These are phyloP conservation scores for Erodium moschatum DNA, from an alignment of 441 rosid genomes.

Conservation along the genomic window DNA sequence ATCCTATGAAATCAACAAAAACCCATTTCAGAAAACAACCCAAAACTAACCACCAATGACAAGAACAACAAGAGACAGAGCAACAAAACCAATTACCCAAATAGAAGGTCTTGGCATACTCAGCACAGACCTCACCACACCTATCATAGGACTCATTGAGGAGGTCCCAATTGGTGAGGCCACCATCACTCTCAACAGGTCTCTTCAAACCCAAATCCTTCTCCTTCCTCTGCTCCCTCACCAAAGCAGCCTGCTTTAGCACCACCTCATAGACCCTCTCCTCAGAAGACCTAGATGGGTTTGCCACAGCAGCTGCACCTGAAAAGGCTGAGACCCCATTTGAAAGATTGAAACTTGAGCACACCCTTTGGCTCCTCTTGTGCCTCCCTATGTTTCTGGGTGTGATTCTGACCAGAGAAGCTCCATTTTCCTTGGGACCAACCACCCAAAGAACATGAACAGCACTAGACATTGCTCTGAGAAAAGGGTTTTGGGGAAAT, in stretches of 20 bases:
- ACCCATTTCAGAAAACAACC: not conserved
- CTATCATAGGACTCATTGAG: conserved; percentile 40
- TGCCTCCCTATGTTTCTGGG: conserved; percentile 10
- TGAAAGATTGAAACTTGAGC: conserved; percentile 17
- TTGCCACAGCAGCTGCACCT: conserved; percentile 20
- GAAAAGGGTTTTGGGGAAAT: not conserved
- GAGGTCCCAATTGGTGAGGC: conserved; percentile 22
- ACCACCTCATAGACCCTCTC: conserved; percentile 45
- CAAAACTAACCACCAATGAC: not conserved
- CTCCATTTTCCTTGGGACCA: conserved; percentile 31
- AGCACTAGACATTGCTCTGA: conserved; percentile 21
- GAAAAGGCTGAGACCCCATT: conserved; percentile 23
- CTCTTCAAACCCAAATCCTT: conserved; percentile 13
- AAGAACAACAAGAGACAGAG: not conserved
- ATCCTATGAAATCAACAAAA: no score
- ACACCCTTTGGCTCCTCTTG: conserved; percentile 15
- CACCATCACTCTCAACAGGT: conserved; percentile 15
- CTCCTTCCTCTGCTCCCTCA: conserved; percentile 25
- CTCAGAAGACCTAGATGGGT: conserved; percentile 33
- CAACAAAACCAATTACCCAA: conserved; percentile 31
- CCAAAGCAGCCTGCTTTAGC: conserved; percentile 44
- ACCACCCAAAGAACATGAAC: conserved; percentile 31
- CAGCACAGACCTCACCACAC: conserved; percentile 47
- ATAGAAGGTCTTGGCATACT: conserved; percentile 19
- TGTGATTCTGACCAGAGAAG: conserved; percentile 16